Base-by-base conservation (phyloP, 345 rosid genomes). In the Linum trigynum region DNA sequence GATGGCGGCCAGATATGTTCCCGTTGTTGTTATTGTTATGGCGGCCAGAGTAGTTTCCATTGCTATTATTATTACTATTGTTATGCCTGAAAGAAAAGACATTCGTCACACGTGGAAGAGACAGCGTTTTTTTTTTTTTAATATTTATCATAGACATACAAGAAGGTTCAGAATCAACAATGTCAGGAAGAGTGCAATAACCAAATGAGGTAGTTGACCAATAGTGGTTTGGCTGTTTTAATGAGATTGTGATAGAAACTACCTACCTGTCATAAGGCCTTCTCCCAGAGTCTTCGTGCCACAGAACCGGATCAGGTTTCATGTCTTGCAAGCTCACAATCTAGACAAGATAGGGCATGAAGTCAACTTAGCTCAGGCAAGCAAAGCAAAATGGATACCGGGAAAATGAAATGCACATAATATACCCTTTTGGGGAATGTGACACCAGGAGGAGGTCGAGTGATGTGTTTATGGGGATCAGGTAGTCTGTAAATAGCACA, bases 401-500 rank as follows among this genome's bases (percentile, higher is more conserved):
- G 32, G 32, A 23, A 23, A 57, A 57, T 57, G 60, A 6, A 57
- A 2, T 16, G 3, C 38, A 35, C 3, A 40, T 43, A 5, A 55
- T 69, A 37, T 81, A 94, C 99, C 92, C 84, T 87, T 69, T 79
- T 65, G 66, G 99, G 99, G 65, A 80, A 76, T 66, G 67, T 67
- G 42, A 94, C 89, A 4, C 90, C 95, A 45, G 77, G 76, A 60
- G 85, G 80, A 23, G 84, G 92, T 57, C 77, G 71, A 59, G 88
- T 55, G 48, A 90, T 78, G 67, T 84, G 92, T 63, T 80, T 74
- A 72, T 86, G 85, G 59, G 76, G 69, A 70, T 86, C 90, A 17
- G 99, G 99, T 71, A 89, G 88, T 73, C 83, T 77, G 79, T 84
- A 94, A 65, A 94, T 78, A 58, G 81, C 87, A 63, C 96, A 90